A percentile compares a stretch with the other conserved stretches of the same genome.
Evolutionary conservation across 2,329 filamentous ascomycete species (phyloP).

Genomic region (Fusarium sp.): DNA sequence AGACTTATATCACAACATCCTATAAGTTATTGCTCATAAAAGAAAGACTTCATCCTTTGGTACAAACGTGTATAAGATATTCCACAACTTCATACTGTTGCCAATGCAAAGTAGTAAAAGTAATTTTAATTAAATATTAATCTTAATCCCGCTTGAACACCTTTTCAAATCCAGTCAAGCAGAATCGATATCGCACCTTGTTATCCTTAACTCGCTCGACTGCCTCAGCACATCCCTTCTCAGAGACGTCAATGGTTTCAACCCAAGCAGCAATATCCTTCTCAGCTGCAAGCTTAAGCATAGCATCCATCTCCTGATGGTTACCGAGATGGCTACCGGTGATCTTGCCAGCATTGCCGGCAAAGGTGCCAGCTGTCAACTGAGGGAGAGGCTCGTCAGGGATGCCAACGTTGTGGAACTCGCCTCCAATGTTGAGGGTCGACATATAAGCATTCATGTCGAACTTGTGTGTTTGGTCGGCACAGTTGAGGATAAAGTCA

Average conservation of each 20-base stretch:
- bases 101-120: neutral
- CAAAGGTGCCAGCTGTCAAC: constrained; percentile 58
- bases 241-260: constrained; percentile 73
- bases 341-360: constrained; percentile 66
- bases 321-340: constrained; percentile 71
- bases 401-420: constrained; percentile 70
- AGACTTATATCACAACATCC: too few relatives aligned
- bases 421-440: constrained; percentile 64
- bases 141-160: constrained; percentile 61
- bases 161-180: constrained; percentile 76
- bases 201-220: constrained; percentile 77
- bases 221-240: constrained; percentile 76
- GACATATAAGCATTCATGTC: constrained; percentile 65
- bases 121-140: neutral
- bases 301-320: constrained; percentile 69
- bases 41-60: too few relatives aligned
- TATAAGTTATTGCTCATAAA: too few relatives aligned
- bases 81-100: too few relatives aligned
- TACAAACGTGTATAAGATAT: too few relatives aligned
- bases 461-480: constrained; percentile 66
- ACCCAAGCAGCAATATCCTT: constrained; percentile 69
- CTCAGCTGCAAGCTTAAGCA: constrained; percentile 69
- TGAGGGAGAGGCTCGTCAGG: constrained; percentile 63
- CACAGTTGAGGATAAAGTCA: constrained; percentile 65
- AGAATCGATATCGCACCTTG: constrained; percentile 79